Percentiles rank a stretch among this genome's conserved stretches.
Conservation (phyloP, 768 basidiomycete species). For the Suillus spraguei region DNA sequence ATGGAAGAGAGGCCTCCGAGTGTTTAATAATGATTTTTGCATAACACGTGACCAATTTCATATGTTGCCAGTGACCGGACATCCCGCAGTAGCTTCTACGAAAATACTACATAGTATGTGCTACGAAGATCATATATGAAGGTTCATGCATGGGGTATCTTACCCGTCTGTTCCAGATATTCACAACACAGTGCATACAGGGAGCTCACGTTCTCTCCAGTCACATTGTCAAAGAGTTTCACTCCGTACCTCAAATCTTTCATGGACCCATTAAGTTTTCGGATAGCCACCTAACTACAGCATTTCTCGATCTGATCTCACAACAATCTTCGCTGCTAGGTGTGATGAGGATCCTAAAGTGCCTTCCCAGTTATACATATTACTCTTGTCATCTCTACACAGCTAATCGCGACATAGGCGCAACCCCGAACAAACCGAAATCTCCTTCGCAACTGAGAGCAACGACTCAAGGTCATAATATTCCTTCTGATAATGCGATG, state of each 20-base stretch:
- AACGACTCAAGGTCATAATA: background rate
- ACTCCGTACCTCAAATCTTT: no score
- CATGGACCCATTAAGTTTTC: slow-evolving; percentile 38
- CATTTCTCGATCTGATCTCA: slow-evolving; percentile 45
- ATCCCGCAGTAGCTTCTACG: no score
- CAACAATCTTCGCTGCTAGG: background rate
- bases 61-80: no score
- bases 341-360: background rate
- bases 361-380: background rate
- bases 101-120: no score
- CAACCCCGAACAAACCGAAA: background rate
- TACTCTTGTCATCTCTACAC: background rate
- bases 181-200: no score
- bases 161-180: no score
- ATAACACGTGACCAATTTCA: background rate
- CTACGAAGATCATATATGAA: no score
- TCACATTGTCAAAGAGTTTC: no score
- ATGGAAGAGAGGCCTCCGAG: background rate
- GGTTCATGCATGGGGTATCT: no score
- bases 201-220: no score
- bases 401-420: background rate
- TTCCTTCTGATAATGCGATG: background rate
- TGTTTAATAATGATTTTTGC: background rate
- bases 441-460: background rate
- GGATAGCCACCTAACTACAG: slow-evolving; percentile 55